phyloP scores from a whole-genome alignment of 192 early-diverging fungal species.

The Nowakowskiella sp. region DNA sequence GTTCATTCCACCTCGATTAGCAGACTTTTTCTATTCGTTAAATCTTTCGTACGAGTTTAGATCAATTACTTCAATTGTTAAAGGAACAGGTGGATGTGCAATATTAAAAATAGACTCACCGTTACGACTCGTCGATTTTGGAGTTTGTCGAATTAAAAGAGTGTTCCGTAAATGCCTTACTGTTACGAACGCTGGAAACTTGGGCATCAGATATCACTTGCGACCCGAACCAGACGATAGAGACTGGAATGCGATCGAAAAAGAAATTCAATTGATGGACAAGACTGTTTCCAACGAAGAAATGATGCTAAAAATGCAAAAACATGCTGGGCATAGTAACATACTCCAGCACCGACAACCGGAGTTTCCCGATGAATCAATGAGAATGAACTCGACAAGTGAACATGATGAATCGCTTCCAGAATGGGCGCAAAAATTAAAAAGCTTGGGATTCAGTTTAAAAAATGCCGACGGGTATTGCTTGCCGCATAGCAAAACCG shows the following conservation, averaged over 20 bases:
- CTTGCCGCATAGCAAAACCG: slow-evolving; percentile 22
- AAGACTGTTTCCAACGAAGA: background rate
- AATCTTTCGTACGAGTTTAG: slow-evolving; percentile 43
- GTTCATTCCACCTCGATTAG: slow-evolving; percentile 40
- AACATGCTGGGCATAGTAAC: too few species aligned
- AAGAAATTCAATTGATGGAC: slow-evolving; percentile 13
- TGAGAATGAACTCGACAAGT: background rate
- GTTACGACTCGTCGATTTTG: slow-evolving; percentile 44
- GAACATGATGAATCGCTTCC: background rate
- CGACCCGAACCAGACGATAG: slow-evolving; percentile 38
- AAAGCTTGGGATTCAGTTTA: slow-evolving; percentile 27
- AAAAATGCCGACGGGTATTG: slow-evolving; percentile 44
- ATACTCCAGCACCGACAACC: too few species aligned
- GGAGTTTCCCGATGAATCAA: too few species aligned
- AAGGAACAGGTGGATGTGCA: slow-evolving; percentile 41
- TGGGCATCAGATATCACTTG: slow-evolving; percentile 43
- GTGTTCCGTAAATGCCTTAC: slow-evolving; percentile 38
- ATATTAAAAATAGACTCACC: slow-evolving; percentile 37
- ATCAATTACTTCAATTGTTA: slow-evolving; percentile 23
- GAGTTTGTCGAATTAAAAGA: slow-evolving; percentile 40
- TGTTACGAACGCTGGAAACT: slow-evolving; percentile 45
- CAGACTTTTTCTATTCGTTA: slow-evolving; percentile 39
- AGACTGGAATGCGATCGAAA: slow-evolving; percentile 35
- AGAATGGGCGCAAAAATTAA: slow-evolving; percentile 27
- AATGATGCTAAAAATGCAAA: slow-evolving; percentile 7